These are phyloP conservation scores for Nakazawaea siamensis DNA, from an alignment of 805 yeast genomes.

Conservation along the genomic window DNA sequence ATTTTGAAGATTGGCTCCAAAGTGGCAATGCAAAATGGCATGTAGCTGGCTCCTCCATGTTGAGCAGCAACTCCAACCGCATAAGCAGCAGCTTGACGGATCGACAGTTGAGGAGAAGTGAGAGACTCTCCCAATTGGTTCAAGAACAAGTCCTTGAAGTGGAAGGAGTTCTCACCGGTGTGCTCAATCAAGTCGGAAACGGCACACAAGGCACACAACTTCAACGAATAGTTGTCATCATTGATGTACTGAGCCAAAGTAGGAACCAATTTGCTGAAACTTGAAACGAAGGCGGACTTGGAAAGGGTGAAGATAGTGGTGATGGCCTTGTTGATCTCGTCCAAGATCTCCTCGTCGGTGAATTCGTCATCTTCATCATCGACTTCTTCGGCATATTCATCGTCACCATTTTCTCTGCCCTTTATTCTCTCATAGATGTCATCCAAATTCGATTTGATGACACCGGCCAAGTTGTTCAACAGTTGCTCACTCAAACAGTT, in stretches of 20 bases:
- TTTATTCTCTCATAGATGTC: conserved; percentile 68
- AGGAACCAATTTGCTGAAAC: conserved; percentile 59
- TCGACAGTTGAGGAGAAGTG: conserved; percentile 54
- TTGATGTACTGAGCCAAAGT: conserved; percentile 51
- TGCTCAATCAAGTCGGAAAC: conserved; percentile 76
- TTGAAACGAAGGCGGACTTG: conserved; percentile 49
- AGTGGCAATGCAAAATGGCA: conserved; percentile 58
- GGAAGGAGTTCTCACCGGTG: conserved; percentile 60
- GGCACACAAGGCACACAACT: conserved; percentile 71
- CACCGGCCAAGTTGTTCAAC: conserved; percentile 45
- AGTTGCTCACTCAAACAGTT: conserved; percentile 48
- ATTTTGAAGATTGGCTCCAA: conserved; percentile 69
- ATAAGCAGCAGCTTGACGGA: conserved; percentile 84
- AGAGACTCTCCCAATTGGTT: conserved; percentile 59
- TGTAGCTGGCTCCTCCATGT: conserved; percentile 58
- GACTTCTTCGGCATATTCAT: conserved; percentile 80
- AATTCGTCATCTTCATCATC: conserved; percentile 79
- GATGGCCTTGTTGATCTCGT: conserved; percentile 74
- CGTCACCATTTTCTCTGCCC: conserved; percentile 67
- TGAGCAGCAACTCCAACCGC: conserved; percentile 84
- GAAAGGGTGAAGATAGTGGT: conserved; percentile 61
- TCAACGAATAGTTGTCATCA: conserved; percentile 61
- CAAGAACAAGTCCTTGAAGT: conserved; percentile 58
- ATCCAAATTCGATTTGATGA: conserved; percentile 50
- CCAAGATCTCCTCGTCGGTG: conserved; percentile 84